A percentile compares a stretch with the other conserved stretches of the same genome.
phyloP scores from a whole-genome alignment of 73 alveolate genomes.

The Stentor coeruleus region DNA sequence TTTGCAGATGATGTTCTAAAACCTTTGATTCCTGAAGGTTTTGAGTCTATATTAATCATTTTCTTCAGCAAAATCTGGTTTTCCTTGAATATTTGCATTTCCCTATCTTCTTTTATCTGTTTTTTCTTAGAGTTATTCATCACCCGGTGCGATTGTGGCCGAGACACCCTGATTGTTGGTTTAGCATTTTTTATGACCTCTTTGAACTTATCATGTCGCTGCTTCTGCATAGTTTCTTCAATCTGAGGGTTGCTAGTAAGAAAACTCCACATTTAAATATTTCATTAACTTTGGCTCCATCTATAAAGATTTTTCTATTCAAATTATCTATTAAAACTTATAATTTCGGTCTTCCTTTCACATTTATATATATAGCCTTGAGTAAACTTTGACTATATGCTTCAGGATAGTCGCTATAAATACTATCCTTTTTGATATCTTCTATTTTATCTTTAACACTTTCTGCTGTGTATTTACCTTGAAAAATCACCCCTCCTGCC shows the following conservation, averaged over 20 bases:
- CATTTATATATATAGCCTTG: not conserved
- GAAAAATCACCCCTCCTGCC: not conserved
- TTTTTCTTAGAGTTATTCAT: not conserved
- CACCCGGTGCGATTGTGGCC: not conserved
- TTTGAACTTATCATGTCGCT: no score
- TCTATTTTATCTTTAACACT: no score
- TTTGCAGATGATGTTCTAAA: not conserved
- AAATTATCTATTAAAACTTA: no score
- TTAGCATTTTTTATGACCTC: not conserved
- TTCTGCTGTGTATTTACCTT: not conserved
- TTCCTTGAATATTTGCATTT: not conserved
- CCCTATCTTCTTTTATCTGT: not conserved
- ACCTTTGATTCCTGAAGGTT: not conserved
- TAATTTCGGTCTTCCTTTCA: not conserved
- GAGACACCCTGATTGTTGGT: not conserved
- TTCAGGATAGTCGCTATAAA: not conserved
- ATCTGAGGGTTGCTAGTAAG: not conserved
- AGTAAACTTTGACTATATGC: not conserved
- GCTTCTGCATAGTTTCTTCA: not conserved
- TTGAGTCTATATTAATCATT: not conserved
- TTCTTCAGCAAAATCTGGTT: not conserved
- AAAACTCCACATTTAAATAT: not conserved
- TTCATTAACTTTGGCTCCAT: no score
- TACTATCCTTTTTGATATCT: not conserved
- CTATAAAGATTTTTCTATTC: no score